A percentile compares a stretch with the other conserved stretches of the same genome.
Evolutionary conservation across 305 asterid species (phyloP).

Genomic region (Solanum hybrid): DNA sequence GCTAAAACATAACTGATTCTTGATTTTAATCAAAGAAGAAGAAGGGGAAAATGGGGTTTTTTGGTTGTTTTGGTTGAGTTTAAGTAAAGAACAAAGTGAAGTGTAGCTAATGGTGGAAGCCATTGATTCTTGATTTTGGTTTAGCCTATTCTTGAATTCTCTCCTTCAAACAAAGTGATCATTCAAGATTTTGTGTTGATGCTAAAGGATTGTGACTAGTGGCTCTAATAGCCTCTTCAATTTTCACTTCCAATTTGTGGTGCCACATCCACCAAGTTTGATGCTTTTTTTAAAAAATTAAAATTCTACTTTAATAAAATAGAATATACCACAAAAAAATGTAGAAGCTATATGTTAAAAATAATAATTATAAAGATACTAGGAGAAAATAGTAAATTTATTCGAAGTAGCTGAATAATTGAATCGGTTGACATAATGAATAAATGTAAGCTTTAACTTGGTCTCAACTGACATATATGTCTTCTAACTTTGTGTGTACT

Average conservation of each 20-base stretch:
- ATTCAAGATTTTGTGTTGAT: not conserved
- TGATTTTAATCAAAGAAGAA: not conserved
- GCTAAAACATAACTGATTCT: not conserved
- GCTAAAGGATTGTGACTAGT: slow-evolving; percentile 30
- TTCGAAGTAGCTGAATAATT: too few relatives aligned
- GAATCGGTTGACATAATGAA: too few relatives aligned
- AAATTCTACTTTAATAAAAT: not conserved
- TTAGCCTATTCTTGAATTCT: not conserved
- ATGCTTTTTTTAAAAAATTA: not conserved
- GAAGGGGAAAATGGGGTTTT: slow-evolving; percentile 8
- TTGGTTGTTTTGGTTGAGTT: slow-evolving; percentile 26
- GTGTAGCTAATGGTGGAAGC: slow-evolving; percentile 44
- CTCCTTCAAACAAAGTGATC: not conserved
- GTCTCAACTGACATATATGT: too few relatives aligned
- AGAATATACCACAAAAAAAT: not conserved
- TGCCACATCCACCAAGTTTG: slow-evolving; percentile 21
- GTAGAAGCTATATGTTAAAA: not conserved
- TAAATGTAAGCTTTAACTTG: too few relatives aligned
- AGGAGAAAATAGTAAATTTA: too few relatives aligned
- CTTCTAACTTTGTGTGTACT: too few relatives aligned
- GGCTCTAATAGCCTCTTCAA: slow-evolving; percentile 27
- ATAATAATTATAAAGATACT: too few relatives aligned
- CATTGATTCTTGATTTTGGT: slow-evolving; percentile 14
- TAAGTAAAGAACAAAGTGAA: slow-evolving; percentile 33
- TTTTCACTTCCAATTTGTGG: slow-evolving; percentile 18